Conservation (phyloP, 106 monocot genomes). For the Iris macrosiphon region DNA sequence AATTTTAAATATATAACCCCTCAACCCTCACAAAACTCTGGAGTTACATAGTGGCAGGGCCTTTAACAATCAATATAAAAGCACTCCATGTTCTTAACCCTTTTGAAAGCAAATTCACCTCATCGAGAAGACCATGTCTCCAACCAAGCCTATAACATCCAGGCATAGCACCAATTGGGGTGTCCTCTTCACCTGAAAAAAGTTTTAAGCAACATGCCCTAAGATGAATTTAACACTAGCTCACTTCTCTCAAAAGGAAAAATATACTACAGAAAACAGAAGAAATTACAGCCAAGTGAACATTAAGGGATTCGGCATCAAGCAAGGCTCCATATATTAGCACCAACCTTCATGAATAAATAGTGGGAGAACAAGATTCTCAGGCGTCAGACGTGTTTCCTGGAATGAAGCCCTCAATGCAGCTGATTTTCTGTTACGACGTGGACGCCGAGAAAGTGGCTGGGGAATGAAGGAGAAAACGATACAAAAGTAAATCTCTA, state of each 20-base stretch:
- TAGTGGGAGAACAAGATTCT: conserved; percentile 87
- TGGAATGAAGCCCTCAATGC: conserved; percentile 75
- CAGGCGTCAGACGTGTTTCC: conserved; percentile 68
- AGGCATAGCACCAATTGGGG: conserved; percentile 98
- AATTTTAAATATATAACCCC: too few species aligned
- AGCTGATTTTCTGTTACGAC: conserved; percentile 79
- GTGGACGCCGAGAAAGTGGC: conserved; percentile 69
- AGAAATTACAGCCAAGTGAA: too few species aligned
- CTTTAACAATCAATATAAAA: too few species aligned
- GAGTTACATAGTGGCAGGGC: too few species aligned
- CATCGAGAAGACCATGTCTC: conserved; percentile 93
- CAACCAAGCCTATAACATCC: conserved; percentile 95
- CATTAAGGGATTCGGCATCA: neutral
- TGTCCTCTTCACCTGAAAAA: conserved; percentile 75
- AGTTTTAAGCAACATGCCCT: neutral
- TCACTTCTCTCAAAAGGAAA: too few species aligned
- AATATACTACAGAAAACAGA: too few species aligned
- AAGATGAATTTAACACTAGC: too few species aligned
- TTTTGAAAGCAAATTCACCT: conserved; percentile 35
- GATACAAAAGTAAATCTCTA: too few species aligned
- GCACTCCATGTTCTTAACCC: too few species aligned
- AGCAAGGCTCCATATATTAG: neutral
- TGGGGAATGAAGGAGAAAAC: conserved; percentile 8
- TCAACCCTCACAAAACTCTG: too few species aligned
- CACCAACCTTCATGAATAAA: conserved; percentile 94